Base-by-base conservation (phyloP, 2,329 filamentous ascomycete species). In the Fusarium agapanthi region DNA sequence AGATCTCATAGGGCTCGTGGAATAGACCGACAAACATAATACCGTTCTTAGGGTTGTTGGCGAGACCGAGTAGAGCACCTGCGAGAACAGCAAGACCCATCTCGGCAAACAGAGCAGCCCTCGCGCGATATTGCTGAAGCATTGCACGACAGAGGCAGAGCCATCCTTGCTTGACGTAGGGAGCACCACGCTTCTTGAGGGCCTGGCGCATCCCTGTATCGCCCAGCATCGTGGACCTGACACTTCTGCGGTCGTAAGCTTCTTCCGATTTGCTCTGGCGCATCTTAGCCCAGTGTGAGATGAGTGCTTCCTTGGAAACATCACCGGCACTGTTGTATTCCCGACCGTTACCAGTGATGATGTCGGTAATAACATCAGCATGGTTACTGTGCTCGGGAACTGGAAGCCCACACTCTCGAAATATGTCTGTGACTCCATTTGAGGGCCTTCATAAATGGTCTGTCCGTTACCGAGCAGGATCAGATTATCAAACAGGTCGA, bases 341-440 rank as follows among this genome's bases (percentile, higher is more conserved):
- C 20, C 83, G 80, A 2, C 88, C 88, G 69, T 89, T 87, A 7
- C 88, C 88, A 0, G 87, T 88, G 73, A 90, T 86, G 70, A 90
- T 90, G 59, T 91, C 88, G n/a, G 88, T 88, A 30, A 90, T 83
- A 3, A 87, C 82, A 69, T 91, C 89, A 14, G 86, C 88, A 11
- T 84, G 84, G 70, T 91, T 91, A 48, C 82, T 82, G 63, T 86
- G 81, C 22, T 78, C 66, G 85, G 85, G 65, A 90, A 88, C 0
- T 77, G 73, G 76, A 86, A 90, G 6, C 88, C 88, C 18, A 87
- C 78, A 38, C 80, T 75, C 72, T 88, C 83, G 63, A 90, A 89
- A 75, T 88, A 89, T 6, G 73, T 63, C 56, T 83, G 82, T 3
- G 85, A 84, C 3, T 82, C 80, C 15, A 65, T 69, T 41, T 86